phyloP scores from a whole-genome alignment of 2,329 filamentous ascomycete genomes.

The Hansfordia pulvinata region DNA sequence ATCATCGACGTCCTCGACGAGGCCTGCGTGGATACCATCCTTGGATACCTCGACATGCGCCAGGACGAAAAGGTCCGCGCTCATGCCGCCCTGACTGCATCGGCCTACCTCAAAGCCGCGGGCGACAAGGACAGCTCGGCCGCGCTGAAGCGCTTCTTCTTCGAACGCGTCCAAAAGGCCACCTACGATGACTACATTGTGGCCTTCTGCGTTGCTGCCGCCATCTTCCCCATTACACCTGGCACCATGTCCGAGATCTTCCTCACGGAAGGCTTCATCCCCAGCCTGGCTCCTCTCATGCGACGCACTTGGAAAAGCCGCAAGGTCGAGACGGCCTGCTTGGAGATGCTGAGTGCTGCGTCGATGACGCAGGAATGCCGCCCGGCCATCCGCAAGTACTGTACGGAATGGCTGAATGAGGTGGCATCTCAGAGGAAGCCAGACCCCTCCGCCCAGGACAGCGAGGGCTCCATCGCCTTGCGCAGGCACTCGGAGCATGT shows the following conservation, averaged over 20 bases:
- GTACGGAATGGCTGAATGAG: conserved; percentile 75
- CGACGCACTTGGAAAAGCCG: conserved; percentile 70
- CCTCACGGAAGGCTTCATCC: conserved; percentile 75
- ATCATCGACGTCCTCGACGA: conserved; percentile 53
- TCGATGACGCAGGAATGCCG: conserved; percentile 77
- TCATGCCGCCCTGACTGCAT: conserved; percentile 69
- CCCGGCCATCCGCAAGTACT: conserved; percentile 73
- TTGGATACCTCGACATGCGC: conserved; percentile 78
- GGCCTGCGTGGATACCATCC: conserved; percentile 70
- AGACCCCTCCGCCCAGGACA: conserved; percentile 45
- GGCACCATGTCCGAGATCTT: conserved; percentile 66
- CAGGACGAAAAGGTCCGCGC: conserved; percentile 59
- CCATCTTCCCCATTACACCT: conserved; percentile 76
- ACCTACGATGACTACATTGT: conserved; percentile 82
- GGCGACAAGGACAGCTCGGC: conserved; percentile 57
- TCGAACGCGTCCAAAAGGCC: conserved; percentile 53
- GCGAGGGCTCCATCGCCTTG: conserved; percentile 45
- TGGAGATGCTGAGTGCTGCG: conserved; percentile 84
- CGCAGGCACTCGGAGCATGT: conserved; percentile 47
- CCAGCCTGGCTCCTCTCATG: conserved; percentile 63
- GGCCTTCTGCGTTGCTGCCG: conserved; percentile 84
- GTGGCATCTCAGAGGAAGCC: conserved; percentile 64
- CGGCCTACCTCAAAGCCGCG: conserved; percentile 71
- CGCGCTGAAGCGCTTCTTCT: conserved; percentile 63
- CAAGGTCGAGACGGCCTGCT: conserved; percentile 72